Conservation (phyloP, 139 green algal species). For the Coelastrella sp. region DNA sequence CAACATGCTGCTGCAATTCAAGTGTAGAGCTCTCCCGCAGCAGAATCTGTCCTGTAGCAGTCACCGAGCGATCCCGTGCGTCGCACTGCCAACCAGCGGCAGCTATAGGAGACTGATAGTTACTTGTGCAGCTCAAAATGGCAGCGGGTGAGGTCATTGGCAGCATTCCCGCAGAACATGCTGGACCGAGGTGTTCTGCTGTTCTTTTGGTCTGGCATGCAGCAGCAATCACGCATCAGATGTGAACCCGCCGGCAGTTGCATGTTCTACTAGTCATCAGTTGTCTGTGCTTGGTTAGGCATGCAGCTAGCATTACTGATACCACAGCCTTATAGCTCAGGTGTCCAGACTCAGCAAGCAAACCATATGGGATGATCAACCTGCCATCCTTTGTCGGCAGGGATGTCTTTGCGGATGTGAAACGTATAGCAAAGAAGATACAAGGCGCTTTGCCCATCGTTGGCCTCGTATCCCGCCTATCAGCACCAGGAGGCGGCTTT, state of each 20-base stretch:
- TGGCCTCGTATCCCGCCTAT: slow-evolving; percentile 76
- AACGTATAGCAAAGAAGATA: slow-evolving; percentile 71
- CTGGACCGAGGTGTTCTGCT: not conserved
- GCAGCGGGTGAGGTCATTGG: not conserved
- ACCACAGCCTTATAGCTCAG: not conserved
- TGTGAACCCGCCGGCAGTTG: too few relatives aligned
- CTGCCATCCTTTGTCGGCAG: not conserved
- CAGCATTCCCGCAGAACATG: too few relatives aligned
- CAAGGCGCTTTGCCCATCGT: slow-evolving; percentile 79
- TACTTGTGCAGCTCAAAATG: slow-evolving; percentile 5
- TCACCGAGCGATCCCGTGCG: not conserved
- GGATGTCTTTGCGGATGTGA: slow-evolving; percentile 54
- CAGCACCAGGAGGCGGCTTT: slow-evolving; percentile 76
- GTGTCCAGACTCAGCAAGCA: not conserved
- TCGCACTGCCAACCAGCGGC: not conserved
- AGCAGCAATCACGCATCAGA: not conserved
- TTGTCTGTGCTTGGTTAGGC: too few relatives aligned
- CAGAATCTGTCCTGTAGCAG: slow-evolving; percentile 7
- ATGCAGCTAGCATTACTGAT: too few relatives aligned
- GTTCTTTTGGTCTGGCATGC: not conserved
- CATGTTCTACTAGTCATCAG: too few relatives aligned
- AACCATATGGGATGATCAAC: not conserved
- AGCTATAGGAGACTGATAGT: not conserved
- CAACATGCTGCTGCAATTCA: too few relatives aligned
- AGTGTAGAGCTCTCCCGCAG: too few relatives aligned